Evolutionary conservation across 805 yeast species (phyloP), one percentile per base, ranked within the genome.

Genomic region (Yarrowia alimentaria): DNA sequence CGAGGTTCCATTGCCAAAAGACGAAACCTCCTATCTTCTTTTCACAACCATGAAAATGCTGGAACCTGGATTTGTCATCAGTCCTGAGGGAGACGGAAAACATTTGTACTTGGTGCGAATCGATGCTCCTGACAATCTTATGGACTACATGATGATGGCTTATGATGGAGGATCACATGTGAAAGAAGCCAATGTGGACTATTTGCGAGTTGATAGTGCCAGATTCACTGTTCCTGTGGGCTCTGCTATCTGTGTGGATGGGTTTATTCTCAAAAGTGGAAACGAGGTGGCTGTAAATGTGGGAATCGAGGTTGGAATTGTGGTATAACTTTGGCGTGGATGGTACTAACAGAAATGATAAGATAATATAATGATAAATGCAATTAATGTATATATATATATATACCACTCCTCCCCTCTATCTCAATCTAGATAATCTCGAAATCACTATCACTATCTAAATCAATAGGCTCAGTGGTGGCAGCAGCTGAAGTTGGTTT

Each of bases 61-160:
- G 1, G 50, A 43, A 12, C 37, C 37, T 4, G 50, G 50, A 1
- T 43, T 43, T 7, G 12, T 29, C 3, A 43, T 43, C 13, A 30
- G 37, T 18, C 50, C 50, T 9, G n/a, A 43, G 5, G 37, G 50
- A 12, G 22, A 30, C 22, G 20, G 50, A 16, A 30, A 43, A 29
- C 4, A 17, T n/a, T n/a, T 43, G 12, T 5, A 43, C 10, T 22
- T 43, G 6, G 50, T 43, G 10, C 13, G 50, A 31, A 43, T 43
- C 6, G 18, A 30, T 7, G 50, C 50, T 3, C 50, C 50, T 4
- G 37, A 30, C 11, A 43, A 43, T 16, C 29, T 43, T 21, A 43
- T 43, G 50, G 50, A 43, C 5, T 43, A 43, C n/a, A 43, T 43
- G 50, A 14, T 30, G 10, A 16, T 30, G 50, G 50, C 50, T 5